A percentile compares a stretch with the other conserved stretches of the same genome.
These are phyloP conservation scores for Onygenales sp. DNA, from an alignment of 2,329 filamentous ascomycete species.

Conservation along the genomic window DNA sequence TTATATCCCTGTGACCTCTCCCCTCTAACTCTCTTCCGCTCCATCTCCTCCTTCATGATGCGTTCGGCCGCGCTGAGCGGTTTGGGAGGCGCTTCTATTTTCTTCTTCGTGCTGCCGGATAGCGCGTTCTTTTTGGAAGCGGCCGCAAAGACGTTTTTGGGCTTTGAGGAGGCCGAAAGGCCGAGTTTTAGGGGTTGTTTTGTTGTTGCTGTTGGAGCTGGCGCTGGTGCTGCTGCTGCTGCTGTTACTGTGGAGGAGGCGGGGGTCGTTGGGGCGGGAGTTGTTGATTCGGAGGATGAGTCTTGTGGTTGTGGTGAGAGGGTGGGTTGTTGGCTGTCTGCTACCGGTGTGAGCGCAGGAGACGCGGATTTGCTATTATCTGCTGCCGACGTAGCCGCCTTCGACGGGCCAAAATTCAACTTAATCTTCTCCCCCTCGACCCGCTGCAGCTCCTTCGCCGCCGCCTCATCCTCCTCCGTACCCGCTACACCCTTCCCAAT, in stretches of 20 bases:
- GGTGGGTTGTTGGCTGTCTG: not conserved
- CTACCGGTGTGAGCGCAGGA: not conserved
- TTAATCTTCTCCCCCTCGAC: constrained; percentile 12
- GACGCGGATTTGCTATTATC: not conserved
- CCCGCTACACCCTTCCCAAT: constrained; percentile 8
- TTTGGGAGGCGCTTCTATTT: constrained; percentile 7
- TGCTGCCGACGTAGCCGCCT: not conserved
- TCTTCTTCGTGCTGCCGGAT: constrained; percentile 4
- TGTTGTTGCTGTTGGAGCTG: constrained; percentile 2
- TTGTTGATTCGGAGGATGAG: not conserved
- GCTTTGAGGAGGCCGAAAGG: constrained; percentile 2
- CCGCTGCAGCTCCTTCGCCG: constrained; percentile 7
- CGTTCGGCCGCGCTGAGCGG: constrained; percentile 10
- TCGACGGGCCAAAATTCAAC: constrained; percentile 7
- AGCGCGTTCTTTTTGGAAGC: constrained; percentile 9
- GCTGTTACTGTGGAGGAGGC: not conserved
- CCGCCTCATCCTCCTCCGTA: not conserved
- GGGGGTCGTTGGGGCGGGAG: constrained; percentile 1
- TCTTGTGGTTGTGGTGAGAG: not conserved
- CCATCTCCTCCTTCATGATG: constrained; percentile 13
- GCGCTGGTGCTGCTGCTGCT: not conserved
- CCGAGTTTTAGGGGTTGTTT: constrained; percentile 5
- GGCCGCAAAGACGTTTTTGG: constrained; percentile 12
- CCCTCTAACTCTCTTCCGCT: constrained; percentile 9
- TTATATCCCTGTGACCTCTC: not conserved